Evolutionary conservation across 257 asterid genomes (phyloP).

Genomic region (Jacaranda mimosifolia): DNA sequence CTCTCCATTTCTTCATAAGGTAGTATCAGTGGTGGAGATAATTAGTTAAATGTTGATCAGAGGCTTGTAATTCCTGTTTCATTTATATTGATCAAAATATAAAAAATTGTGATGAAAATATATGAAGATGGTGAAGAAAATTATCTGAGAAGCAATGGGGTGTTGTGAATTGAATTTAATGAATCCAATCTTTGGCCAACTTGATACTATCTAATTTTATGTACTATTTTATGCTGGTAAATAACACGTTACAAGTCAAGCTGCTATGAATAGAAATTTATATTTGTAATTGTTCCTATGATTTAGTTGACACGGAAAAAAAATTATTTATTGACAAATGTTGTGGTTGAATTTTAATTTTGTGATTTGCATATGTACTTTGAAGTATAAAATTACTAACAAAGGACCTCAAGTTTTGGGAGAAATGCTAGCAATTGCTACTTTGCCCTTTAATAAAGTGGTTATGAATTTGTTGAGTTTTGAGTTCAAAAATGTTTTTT

Average conservation of each 20-base stretch:
- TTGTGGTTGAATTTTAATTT: not conserved
- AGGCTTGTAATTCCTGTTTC: not conserved
- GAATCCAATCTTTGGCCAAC: not conserved
- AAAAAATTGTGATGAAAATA: not conserved
- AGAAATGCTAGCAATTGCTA: not conserved
- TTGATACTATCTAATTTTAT: not conserved
- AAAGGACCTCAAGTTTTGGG: not conserved
- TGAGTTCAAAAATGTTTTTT: not conserved
- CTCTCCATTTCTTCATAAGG: not conserved
- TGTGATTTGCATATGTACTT: not conserved
- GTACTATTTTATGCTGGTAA: conserved; percentile 3
- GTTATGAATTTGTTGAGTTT: not conserved
- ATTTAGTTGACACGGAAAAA: not conserved
- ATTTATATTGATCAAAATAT: not conserved
- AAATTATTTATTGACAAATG: conserved; percentile 15
- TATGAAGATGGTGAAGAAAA: not conserved
- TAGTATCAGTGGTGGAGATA: not conserved
- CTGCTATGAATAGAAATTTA: not conserved
- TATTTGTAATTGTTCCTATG: not conserved
- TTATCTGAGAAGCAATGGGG: not conserved
- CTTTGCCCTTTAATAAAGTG: not conserved
- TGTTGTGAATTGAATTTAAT: conserved; percentile 10
- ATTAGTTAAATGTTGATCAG: not conserved
- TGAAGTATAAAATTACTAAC: not conserved
- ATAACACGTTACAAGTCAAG: not conserved